Percentiles rank a stretch among this genome's conserved stretches.
Conservation (phyloP, 306 rosid genomes). For the Lathyrus aphaca region DNA sequence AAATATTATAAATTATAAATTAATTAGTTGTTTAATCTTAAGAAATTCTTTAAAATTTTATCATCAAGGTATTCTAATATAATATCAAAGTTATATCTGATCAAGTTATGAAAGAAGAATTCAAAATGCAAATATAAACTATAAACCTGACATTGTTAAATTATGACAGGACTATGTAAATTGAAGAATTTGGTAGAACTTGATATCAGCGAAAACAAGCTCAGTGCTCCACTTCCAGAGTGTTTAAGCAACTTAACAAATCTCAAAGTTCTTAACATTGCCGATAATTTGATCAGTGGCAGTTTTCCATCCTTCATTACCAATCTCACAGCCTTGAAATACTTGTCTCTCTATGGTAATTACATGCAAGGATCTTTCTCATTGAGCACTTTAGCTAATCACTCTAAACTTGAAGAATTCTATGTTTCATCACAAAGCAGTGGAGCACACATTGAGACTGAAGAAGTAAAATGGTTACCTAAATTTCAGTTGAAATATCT, state of each 20-base stretch:
- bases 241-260: conserved; percentile 22
- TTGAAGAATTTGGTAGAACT: conserved; percentile 14
- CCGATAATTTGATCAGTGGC: not conserved
- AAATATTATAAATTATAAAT: too few relatives aligned
- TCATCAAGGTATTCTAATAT: too few relatives aligned
- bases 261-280: conserved; percentile 26
- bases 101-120: too few relatives aligned
- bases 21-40: too few relatives aligned
- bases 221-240: not conserved
- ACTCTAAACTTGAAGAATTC: conserved; percentile 33
- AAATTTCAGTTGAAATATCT: conserved; percentile 38
- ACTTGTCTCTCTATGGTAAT: conserved; percentile 25
- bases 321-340: conserved; percentile 4
- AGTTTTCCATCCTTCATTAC: conserved; percentile 5
- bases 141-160: too few relatives aligned
- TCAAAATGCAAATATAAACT: too few relatives aligned
- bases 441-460: conserved; percentile 30
- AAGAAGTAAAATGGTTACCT: conserved; percentile 28
- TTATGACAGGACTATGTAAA: conserved; percentile 25
- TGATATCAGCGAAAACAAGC: not conserved
- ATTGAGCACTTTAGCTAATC: conserved; percentile 35
- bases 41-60: too few relatives aligned
- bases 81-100: too few relatives aligned
- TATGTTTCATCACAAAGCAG: not conserved
- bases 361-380: conserved; percentile 34